A percentile compares a stretch with the other conserved stretches of the same genome.
Conservation (phyloP, 805 yeast genomes). For the Wickerhamomyces hampshirensis region DNA sequence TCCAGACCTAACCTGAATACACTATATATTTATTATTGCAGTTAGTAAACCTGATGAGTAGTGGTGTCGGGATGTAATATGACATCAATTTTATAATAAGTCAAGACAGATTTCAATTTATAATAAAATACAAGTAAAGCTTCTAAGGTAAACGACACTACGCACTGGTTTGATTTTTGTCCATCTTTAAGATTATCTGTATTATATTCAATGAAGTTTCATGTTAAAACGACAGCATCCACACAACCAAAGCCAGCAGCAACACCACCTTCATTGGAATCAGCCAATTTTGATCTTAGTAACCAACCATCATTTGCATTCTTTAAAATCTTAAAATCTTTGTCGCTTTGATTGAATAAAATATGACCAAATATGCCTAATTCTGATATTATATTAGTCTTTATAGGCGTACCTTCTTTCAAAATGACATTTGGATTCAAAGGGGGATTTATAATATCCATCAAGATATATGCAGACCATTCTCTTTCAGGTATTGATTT, state of each 20-base stretch:
- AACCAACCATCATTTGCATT: conserved; percentile 82
- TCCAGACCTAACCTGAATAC: too few species aligned
- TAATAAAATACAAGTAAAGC: too few species aligned
- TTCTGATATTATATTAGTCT: conserved; percentile 83
- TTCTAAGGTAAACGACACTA: too few species aligned
- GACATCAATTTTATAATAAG: background rate
- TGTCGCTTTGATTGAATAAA: conserved; percentile 62
- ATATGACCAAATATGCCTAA: conserved; percentile 86
- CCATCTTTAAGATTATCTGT: too few species aligned
- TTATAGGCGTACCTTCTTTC: conserved; percentile 54
- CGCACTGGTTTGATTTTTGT: too few species aligned
- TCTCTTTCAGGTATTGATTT: conserved; percentile 52
- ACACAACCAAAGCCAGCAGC: conserved; percentile 99
- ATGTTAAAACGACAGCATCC: conserved; percentile 63
- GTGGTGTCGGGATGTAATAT: background rate
- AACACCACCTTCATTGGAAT: conserved; percentile 95
- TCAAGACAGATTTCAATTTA: too few species aligned
- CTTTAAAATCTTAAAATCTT: conserved; percentile 41
- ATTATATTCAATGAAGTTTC: conserved; percentile 2
- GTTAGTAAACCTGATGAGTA: background rate
- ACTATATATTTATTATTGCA: too few species aligned
- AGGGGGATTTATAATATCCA: conserved; percentile 89
- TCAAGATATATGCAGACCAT: conserved; percentile 88
- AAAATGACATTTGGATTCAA: conserved; percentile 62
- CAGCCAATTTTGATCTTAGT: conserved; percentile 79